Conservation (phyloP, 2,329 filamentous ascomycete genomes). For the Tricladium varicosporioides region DNA sequence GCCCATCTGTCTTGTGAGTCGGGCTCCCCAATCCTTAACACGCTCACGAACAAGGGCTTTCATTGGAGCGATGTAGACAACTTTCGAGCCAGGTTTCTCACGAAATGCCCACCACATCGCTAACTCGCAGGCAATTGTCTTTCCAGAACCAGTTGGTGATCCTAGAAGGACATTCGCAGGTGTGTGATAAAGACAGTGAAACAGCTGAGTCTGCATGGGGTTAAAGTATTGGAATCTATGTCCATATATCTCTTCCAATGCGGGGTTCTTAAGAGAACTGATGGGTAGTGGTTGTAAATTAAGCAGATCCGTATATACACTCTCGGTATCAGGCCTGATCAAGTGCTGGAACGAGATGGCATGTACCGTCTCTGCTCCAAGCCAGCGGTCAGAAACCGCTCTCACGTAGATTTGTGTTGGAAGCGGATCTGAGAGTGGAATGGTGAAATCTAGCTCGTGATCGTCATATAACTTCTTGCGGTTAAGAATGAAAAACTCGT, state of each 20-base stretch:
- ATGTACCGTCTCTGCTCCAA: conserved; percentile 93
- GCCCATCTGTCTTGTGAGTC: conserved; percentile 79
- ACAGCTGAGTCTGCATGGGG: conserved; percentile 98
- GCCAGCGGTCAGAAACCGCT: conserved; percentile 91
- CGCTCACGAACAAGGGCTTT: conserved; percentile 95
- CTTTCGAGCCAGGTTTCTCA: conserved; percentile 90
- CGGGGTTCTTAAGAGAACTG: conserved; percentile 80
- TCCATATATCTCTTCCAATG: conserved; percentile 83
- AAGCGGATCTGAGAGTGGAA: conserved; percentile 87
- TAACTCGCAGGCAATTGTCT: conserved; percentile 92
- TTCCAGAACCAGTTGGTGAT: conserved; percentile 94
- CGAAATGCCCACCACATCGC: conserved; percentile 99
- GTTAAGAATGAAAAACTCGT: conserved; percentile 93
- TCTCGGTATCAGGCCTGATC: conserved; percentile 95
- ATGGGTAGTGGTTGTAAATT: conserved; percentile 89
- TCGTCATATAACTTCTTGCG: conserved; percentile 88
- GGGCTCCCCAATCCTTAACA: conserved; percentile 88
- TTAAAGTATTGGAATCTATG: conserved; percentile 96
- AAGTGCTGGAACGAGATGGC: conserved; percentile 97
- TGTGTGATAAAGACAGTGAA: conserved; percentile 94
- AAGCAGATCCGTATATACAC: conserved; percentile 90
- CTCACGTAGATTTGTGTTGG: conserved; percentile 96
- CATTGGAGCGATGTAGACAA: conserved; percentile 99
- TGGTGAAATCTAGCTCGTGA: conserved; percentile 98
- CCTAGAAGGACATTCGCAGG: conserved; percentile 88